Evolutionary conservation across 164 flowering plant species (phyloP), one percentile per base, ranked within the genome.

Genomic region (Akebia trifoliata): DNA sequence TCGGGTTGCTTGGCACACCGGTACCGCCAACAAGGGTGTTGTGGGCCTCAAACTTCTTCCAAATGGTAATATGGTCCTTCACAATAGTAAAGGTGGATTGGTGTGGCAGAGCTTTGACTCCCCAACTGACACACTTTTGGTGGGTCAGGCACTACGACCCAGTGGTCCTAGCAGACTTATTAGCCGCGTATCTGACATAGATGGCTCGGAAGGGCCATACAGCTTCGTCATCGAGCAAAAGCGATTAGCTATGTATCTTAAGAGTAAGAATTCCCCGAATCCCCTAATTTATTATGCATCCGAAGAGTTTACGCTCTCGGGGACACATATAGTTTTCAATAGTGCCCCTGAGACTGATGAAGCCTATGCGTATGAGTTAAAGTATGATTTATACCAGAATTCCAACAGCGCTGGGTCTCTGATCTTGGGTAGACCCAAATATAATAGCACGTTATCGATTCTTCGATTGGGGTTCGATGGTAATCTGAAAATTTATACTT

Each of bases 401-500:
- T n/a, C n/a, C n/a, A n/a, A n/a, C n/a, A n/a, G n/a, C n/a, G n/a
- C n/a, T n/a, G n/a, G n/a, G n/a, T n/a, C n/a, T n/a, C n/a, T 1
- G 1, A 59, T 61, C 32, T 30, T 78, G n/a, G 51, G 70, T 0
- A 61, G 79, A 24, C 78, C 83, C 21, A 78, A 74, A 36, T 76
- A 66, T 54, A 78, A 81, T 40, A 63, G 60, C 55, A 74, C 83
- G 0, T 62, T 62, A 1, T 55, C 79, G 2, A 57, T 68, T 37
- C 76, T 77, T 8, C 56, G 81, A 34, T 61, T 81, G 4, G 78
- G 40, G 10, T 47, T 57, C 0, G 86, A 81, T 56, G 86, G 83
- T 4, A 79, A 75, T 45, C 38, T 77, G 5, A 68, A 58, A 57
- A 21, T 76, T 8, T 74, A 69, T 50, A 76, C 81, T 1, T 71